Evolutionary conservation across 345 rosid genomes (phyloP).

Genomic region (Syzygium oleosum): DNA sequence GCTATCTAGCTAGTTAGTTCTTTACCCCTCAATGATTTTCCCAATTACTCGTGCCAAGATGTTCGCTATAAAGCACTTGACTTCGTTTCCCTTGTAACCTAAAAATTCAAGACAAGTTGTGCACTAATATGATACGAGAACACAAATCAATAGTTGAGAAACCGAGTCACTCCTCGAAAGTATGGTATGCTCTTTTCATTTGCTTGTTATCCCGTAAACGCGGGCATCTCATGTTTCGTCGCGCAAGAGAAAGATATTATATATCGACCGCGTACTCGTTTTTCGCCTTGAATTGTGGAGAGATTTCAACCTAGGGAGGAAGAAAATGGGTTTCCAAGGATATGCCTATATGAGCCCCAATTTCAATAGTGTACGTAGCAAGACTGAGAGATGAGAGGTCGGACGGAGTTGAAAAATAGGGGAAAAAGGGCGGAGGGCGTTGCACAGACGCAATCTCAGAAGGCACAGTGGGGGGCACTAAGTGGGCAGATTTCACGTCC

Average conservation of each 20-base stretch:
- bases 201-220: neutral
- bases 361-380: neutral
- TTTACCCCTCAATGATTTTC: no score
- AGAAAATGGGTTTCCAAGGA: neutral
- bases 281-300: neutral
- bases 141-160: neutral
- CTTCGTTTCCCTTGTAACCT: neutral
- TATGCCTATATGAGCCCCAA: neutral
- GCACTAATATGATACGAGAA: neutral
- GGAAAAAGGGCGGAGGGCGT: neutral
- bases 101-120: neutral
- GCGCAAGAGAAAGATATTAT: neutral
- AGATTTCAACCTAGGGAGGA: neutral
- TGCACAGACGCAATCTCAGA: neutral
- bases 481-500: neutral
- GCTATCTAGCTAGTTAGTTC: neutral
- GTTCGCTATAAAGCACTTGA: neutral
- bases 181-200: accelerated
- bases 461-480: neutral
- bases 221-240: accelerated
- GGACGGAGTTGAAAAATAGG: neutral
- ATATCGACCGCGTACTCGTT: neutral
- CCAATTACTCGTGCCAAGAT: neutral
- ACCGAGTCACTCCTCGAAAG: accelerated
- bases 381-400: neutral